Evolutionary conservation across 805 yeast species (phyloP).

Genomic region (Yamadazyma nakazawae): DNA sequence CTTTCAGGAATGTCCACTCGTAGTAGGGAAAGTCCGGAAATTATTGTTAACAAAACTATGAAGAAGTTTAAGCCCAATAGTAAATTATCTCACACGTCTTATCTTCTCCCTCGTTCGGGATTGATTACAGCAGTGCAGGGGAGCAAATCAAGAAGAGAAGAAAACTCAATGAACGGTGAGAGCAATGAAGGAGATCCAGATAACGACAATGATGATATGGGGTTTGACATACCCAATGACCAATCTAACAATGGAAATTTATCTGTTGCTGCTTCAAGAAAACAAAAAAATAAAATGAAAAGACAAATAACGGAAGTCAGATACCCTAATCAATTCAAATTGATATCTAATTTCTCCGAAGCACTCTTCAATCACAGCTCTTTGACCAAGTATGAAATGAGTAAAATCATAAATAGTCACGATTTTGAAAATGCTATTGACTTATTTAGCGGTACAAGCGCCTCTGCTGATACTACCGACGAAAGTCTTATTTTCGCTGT

Average conservation of each 20-base stretch:
- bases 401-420: slow-evolving; percentile 21
- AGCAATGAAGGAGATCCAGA: slow-evolving; percentile 31
- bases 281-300: slow-evolving; percentile 30
- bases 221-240: slow-evolving; percentile 18
- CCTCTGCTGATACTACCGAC: slow-evolving; percentile 26
- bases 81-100: slow-evolving; percentile 43
- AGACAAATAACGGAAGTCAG: slow-evolving; percentile 27
- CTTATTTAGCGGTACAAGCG: slow-evolving; percentile 14
- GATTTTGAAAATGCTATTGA: slow-evolving; percentile 13
- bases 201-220: slow-evolving; percentile 51
- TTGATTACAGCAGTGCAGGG: slow-evolving; percentile 64
- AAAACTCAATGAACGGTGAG: slow-evolving; percentile 13
- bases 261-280: slow-evolving; percentile 30
- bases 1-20: slow-evolving; percentile 41
- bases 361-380: slow-evolving; percentile 31
- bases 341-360: slow-evolving; percentile 33
- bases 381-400: slow-evolving; percentile 29
- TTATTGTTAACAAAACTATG: slow-evolving; percentile 7
- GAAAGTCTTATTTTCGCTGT: slow-evolving; percentile 39
- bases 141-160: slow-evolving; percentile 26
- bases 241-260: slow-evolving; percentile 16
- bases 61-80: slow-evolving; percentile 23
- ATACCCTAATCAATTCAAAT: slow-evolving; percentile 37
- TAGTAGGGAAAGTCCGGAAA: neutral
- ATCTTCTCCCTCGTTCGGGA: slow-evolving; percentile 59